A percentile compares a stretch with the other conserved stretches of the same genome.
These are phyloP conservation scores for Trichoderma sp. DNA, from an alignment of 2,329 filamentous ascomycete genomes.

Conservation along the genomic window DNA sequence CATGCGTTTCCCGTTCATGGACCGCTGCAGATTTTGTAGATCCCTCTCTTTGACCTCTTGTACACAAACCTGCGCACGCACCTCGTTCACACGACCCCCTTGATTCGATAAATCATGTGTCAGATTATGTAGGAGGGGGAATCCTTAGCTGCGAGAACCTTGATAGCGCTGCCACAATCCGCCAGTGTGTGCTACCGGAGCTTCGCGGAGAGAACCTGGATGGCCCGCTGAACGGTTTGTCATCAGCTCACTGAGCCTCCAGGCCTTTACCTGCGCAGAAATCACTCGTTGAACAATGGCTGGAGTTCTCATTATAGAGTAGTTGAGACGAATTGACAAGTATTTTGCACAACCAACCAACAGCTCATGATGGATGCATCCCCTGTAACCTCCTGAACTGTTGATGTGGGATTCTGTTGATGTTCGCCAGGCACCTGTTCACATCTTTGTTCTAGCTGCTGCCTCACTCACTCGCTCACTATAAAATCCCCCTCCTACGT, in stretches of 20 bases:
- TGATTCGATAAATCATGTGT: not conserved
- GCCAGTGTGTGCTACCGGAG: not conserved
- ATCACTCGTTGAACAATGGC: not conserved
- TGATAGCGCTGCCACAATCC: not conserved
- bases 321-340: not conserved
- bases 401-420: not conserved
- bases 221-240: not conserved
- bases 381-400: not conserved
- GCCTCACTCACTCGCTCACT: not conserved
- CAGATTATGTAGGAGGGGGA: not conserved
- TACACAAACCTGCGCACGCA: not conserved
- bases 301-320: not conserved
- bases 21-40: slow-evolving; percentile 1
- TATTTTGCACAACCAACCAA: not conserved
- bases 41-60: not conserved
- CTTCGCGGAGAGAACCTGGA: slow-evolving; percentile 14
- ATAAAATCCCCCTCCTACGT: slow-evolving; percentile 14
- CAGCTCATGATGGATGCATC: not conserved
- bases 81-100: not conserved
- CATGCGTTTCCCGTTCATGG: not conserved
- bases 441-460: not conserved
- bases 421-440: not conserved
- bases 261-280: not conserved
- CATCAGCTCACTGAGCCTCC: not conserved
- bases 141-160: not conserved